Conservation (phyloP, 2,329 filamentous ascomycete genomes). For the Aspergillus intermedius region DNA sequence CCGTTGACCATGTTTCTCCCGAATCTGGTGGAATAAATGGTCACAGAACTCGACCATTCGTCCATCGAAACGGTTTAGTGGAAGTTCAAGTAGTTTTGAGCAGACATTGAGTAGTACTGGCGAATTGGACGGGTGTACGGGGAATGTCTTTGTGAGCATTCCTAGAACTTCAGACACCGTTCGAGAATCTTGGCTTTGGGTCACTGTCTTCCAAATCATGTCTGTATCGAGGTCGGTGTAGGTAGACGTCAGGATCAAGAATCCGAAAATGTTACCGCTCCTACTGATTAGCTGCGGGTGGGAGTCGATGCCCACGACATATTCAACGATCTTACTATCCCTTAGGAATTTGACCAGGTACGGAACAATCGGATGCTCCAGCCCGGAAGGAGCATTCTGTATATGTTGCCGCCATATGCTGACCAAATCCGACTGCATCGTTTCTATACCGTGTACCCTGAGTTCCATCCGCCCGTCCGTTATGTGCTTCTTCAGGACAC, state of each 20-base stretch:
- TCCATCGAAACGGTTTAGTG: conserved; percentile 56
- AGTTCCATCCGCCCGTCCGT: conserved; percentile 85
- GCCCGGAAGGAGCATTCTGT: conserved; percentile 37
- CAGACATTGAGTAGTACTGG: conserved; percentile 59
- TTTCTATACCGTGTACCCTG: conserved; percentile 69
- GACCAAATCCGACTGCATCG: conserved; percentile 66
- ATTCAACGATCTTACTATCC: conserved; percentile 67
- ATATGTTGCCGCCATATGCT: conserved; percentile 55
- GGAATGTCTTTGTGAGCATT: conserved; percentile 52
- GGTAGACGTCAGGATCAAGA: conserved; percentile 70
- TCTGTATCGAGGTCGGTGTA: conserved; percentile 70
- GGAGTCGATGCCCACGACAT: conserved; percentile 82
- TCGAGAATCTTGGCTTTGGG: conserved; percentile 72
- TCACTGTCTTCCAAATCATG: conserved; percentile 75
- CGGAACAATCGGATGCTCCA: conserved; percentile 52
- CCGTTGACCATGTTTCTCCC: conserved; percentile 37
- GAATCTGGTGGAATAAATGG: conserved; percentile 46
- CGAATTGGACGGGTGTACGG: conserved; percentile 36
- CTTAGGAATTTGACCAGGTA: conserved; percentile 66
- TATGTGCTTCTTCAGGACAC: conserved; percentile 63
- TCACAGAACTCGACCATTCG: conserved; percentile 59
- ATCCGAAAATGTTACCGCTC: conserved; percentile 77
- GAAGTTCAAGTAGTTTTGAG: conserved; percentile 60
- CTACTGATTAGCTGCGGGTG: conserved; percentile 83
- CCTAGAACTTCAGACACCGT: conserved; percentile 72